Evolutionary conservation across 345 rosid genomes (phyloP).

Genomic region (Salix viminalis): DNA sequence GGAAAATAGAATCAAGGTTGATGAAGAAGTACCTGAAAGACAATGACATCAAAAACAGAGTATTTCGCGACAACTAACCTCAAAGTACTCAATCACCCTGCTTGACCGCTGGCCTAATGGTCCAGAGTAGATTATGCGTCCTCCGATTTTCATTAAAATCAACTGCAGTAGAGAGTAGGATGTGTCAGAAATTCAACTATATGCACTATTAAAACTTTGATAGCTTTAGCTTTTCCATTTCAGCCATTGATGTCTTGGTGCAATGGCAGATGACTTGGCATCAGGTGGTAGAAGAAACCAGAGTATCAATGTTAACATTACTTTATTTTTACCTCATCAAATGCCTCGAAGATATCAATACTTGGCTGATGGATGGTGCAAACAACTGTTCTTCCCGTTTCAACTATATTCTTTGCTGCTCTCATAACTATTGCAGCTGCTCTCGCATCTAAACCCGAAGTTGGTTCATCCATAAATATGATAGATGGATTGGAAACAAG

Average conservation of each 20-base stretch:
- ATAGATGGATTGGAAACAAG: conserved; percentile 80
- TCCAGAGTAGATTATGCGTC: conserved; percentile 62
- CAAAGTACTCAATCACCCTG: conserved; percentile 33
- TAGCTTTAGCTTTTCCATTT: not conserved
- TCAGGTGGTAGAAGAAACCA: too few species aligned
- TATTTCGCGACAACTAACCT: not conserved
- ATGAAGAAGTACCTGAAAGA: not conserved
- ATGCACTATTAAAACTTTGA: not conserved
- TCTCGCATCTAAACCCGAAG: conserved; percentile 83
- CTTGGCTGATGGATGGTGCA: conserved; percentile 54
- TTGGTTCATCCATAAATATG: conserved; percentile 87
- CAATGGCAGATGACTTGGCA: too few species aligned
- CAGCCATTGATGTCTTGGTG: not conserved
- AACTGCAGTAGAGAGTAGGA: conserved; percentile 33
- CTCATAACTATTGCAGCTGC: conserved; percentile 85
- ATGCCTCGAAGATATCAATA: conserved; percentile 76
- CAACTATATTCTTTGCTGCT: conserved; percentile 68
- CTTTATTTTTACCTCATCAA: conserved; percentile 55
- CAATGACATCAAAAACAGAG: not conserved
- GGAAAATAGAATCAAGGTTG: not conserved
- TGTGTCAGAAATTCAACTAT: not conserved
- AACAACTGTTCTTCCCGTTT: conserved; percentile 59
- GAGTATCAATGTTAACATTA: too few species aligned
- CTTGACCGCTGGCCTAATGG: conserved; percentile 59
- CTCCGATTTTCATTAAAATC: conserved; percentile 61